phyloP scores from a whole-genome alignment of 768 basidiomycete genomes.

The Suillus bovinus region DNA sequence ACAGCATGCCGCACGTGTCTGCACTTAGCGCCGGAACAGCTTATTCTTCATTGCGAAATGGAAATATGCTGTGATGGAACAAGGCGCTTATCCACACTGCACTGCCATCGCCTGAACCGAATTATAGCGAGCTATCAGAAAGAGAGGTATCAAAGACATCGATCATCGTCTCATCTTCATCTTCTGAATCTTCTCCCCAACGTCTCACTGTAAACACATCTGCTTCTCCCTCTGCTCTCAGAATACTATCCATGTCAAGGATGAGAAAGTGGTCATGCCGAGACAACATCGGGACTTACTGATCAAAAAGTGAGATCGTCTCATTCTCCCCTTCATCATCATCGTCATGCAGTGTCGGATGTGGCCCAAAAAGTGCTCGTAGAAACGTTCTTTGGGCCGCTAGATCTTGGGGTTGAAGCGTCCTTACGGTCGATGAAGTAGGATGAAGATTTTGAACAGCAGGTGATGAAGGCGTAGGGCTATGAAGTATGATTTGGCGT shows the following conservation, averaged over 20 bases:
- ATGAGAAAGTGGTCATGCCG: constrained; percentile 12
- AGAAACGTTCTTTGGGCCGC: constrained; percentile 40
- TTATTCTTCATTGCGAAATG: neutral
- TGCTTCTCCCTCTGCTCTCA: constrained; percentile 54
- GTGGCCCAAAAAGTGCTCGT: constrained; percentile 33
- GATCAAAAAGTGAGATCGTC: constrained; percentile 70
- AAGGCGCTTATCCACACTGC: neutral
- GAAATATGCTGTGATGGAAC: neutral
- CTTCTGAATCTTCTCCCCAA: constrained; percentile 36
- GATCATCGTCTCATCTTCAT: neutral
- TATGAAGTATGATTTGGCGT: constrained; percentile 65
- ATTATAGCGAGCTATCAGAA: neutral
- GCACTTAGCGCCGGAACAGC: neutral
- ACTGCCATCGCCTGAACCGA: neutral
- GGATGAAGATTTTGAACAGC: constrained; percentile 42
- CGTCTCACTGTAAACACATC: constrained; percentile 54
- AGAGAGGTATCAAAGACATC: neutral
- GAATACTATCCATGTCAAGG: constrained; percentile 43
- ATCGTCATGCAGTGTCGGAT: constrained; percentile 31
- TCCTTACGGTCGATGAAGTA: constrained; percentile 51
- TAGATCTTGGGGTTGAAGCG: constrained; percentile 35
- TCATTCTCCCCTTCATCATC: constrained; percentile 44
- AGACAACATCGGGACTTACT: constrained; percentile 44
- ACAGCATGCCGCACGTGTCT: constrained; percentile 20
- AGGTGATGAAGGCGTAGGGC: constrained; percentile 60